A percentile compares a stretch with the other conserved stretches of the same genome.
Evolutionary conservation across 2,329 filamentous ascomycete genomes (phyloP).

Genomic region (Penicillium paneum): DNA sequence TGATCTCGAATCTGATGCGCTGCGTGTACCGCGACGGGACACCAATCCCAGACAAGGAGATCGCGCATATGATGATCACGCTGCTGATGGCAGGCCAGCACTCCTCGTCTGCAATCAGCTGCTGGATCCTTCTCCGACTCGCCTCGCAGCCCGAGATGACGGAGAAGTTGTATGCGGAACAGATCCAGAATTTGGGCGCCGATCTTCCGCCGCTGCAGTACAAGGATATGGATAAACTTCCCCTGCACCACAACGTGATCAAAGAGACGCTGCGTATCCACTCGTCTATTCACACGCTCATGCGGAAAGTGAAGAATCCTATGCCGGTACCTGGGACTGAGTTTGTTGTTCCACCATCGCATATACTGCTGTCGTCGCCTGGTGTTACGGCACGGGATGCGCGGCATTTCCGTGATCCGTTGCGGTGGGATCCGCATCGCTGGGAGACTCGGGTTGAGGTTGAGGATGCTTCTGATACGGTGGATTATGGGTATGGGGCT

Average conservation of each 20-base stretch:
- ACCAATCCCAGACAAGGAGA: conserved; percentile 67
- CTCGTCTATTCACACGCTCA: conserved; percentile 68
- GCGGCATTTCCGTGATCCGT: conserved; percentile 59
- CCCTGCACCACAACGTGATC: conserved; percentile 62
- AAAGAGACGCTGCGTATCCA: conserved; percentile 71
- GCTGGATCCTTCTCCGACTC: conserved; percentile 73
- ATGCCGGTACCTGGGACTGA: conserved; percentile 54
- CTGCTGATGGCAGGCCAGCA: conserved; percentile 82
- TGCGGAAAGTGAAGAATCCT: conserved; percentile 69
- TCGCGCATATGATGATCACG: conserved; percentile 84
- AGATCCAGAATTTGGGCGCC: conserved; percentile 53
- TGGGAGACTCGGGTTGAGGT: conserved; percentile 51
- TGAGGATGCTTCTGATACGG: conserved; percentile 52
- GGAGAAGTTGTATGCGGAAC: conserved; percentile 69
- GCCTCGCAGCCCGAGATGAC: conserved; percentile 66
- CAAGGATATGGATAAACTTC: conserved; percentile 58
- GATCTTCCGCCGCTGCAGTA: conserved; percentile 57
- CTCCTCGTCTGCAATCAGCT: conserved; percentile 71
- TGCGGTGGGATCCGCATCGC: conserved; percentile 59
- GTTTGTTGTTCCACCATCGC: conserved; percentile 72
- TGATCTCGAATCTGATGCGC: conserved; percentile 77
- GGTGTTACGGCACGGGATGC: conserved; percentile 61
- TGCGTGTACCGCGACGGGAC: conserved; percentile 72
- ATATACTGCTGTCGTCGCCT: conserved; percentile 77
- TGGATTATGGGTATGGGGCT: conserved; percentile 61